phyloP scores from a whole-genome alignment of 768 basidiomycete genomes.

The Epithele typhae region DNA sequence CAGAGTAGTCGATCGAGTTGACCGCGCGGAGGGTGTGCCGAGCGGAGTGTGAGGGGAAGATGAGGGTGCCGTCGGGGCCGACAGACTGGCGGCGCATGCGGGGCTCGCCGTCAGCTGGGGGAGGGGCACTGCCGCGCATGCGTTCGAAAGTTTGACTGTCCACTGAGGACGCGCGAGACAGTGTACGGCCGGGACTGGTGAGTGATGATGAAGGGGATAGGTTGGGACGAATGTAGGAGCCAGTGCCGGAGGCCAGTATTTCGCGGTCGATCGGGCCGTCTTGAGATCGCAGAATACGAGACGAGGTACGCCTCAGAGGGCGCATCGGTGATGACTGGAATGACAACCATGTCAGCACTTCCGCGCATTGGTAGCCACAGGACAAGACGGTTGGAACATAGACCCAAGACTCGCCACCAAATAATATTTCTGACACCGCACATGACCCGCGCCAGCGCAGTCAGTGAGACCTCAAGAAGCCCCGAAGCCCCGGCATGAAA shows the following conservation, averaged over 20 bases:
- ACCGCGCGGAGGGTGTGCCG: slow-evolving; percentile 10
- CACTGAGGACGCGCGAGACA: slow-evolving; percentile 10
- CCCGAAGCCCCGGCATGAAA: no score
- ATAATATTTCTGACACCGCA: no score
- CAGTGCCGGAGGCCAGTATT: slow-evolving; percentile 1
- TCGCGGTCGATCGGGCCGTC: neutral
- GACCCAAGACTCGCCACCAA: no score
- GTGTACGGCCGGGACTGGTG: neutral
- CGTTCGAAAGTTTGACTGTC: slow-evolving; percentile 2
- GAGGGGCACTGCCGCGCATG: slow-evolving; percentile 6
- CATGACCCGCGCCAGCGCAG: no score
- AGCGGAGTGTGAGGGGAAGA: slow-evolving; percentile 8
- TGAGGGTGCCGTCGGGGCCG: slow-evolving; percentile 4
- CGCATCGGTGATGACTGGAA: neutral
- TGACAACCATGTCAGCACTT: no score
- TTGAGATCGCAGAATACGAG: no score
- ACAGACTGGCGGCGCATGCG: slow-evolving; percentile 8
- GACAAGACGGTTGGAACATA: no score
- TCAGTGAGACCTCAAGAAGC: no score
- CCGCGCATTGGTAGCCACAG: no score
- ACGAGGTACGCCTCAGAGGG: neutral
- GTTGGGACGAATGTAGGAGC: no score
- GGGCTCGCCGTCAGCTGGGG: neutral
- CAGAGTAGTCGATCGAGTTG: slow-evolving; percentile 13
- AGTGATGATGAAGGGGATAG: no score